Base-by-base conservation (phyloP, 371 early-diverging fungal species). In the Choanephora cucurbitarum region DNA sequence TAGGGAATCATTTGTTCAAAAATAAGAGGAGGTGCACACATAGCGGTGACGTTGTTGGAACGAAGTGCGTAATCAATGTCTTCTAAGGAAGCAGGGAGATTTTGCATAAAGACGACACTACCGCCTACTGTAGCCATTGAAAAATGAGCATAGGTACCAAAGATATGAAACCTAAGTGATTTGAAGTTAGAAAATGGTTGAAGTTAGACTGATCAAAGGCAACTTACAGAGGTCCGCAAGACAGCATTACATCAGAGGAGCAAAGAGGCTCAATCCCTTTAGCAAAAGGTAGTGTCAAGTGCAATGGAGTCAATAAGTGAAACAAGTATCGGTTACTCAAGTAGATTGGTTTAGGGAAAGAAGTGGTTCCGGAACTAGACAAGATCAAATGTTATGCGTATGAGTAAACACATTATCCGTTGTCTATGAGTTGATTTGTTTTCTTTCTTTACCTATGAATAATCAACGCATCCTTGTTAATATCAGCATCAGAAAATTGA, bases 301-400 rank as follows among this genome's bases (percentile, higher is more conserved):
- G 40, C n/a, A 55, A 52, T 7, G 15, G 17, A 2, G 23, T 41
- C 15, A 44, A 2, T 23, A 52, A 19, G 21, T 48, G 51, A n/a
- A 59, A 24, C 11, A 64, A 17, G 21, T 64, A 64, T 0, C 49
- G 33, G 28, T 64, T 64, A 17, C 60, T 60, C 9, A 64, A 44
- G 48, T 55, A 56, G 5, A 64, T 64, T 5, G 65, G 65, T n/a
- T 64, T 64, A 11, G 65, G 65, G n/a, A 64, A 60, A 3, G 31
- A 47, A 17, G 65, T 64, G 13, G 65, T 52, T 4, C 65, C 65
- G 40, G 65, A 64, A 40, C 60, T 59, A 57, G 7, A 9, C 11
- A 40, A 28, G 18, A 40, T 24, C 14, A 44, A 39, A 21, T 10
- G 5, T 37, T 19, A 37, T 14, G 22, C 21, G 21, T 49, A 3